These are phyloP conservation scores for Phyllostachys edulis DNA, from an alignment of 176 grass and related monocot species.

Conservation along the genomic window DNA sequence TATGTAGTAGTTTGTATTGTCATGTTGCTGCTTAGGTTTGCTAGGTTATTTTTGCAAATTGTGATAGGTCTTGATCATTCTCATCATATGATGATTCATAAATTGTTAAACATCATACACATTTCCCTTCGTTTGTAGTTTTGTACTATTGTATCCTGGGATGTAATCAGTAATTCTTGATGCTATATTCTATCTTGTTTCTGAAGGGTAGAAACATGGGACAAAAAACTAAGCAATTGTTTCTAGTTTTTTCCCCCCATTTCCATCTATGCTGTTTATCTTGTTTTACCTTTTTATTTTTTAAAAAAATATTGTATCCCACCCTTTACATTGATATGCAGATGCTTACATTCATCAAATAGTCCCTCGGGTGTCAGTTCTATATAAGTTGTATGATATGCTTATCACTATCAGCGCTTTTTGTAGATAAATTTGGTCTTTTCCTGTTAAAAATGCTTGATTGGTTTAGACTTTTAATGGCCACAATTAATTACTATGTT, in stretches of 20 bases:
- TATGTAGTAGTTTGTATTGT: background rate
- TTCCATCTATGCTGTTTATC: slow-evolving; percentile 2
- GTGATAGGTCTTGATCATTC: background rate
- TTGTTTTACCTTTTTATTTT: background rate
- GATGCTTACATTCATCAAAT: slow-evolving; percentile 1
- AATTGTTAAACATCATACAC: background rate
- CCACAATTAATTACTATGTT: background rate
- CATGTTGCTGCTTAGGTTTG: background rate
- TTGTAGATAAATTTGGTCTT: background rate
- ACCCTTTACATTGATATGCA: background rate
- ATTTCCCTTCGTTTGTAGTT: background rate
- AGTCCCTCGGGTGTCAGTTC: background rate
- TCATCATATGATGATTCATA: slow-evolving; percentile 2
- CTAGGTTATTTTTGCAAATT: background rate
- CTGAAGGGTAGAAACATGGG: background rate
- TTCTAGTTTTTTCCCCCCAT: background rate
- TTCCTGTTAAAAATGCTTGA: slow-evolving; percentile 16
- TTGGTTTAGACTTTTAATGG: background rate
- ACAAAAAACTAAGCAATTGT: background rate
- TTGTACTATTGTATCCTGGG: background rate
- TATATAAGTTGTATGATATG: background rate
- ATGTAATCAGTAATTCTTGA: slow-evolving; percentile 14
- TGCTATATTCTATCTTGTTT: slow-evolving; percentile 2
- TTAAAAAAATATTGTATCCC: slow-evolving; percentile 3
- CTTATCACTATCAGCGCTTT: background rate